Evolutionary conservation across 2,329 filamentous ascomycete species (phyloP).

Genomic region (Aspergillus sp.): DNA sequence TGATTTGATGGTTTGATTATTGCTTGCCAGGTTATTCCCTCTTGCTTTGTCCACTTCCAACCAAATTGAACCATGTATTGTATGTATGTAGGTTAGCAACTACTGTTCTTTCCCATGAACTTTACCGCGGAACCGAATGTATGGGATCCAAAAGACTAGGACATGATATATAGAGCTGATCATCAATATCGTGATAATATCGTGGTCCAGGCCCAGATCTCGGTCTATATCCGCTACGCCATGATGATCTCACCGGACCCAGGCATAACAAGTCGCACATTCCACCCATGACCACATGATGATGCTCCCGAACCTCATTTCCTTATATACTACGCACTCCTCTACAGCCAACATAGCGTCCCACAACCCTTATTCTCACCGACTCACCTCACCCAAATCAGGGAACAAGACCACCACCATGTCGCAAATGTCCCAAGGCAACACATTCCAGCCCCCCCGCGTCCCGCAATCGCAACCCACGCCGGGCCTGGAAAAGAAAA

Average conservation of each 20-base stretch:
- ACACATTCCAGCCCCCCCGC: constrained; percentile 1
- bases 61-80: background rate
- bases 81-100: no score
- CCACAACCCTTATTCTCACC: background rate
- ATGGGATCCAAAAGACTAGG: no score
- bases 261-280: background rate
- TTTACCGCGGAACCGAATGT: no score
- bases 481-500: constrained; percentile 16
- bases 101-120: no score
- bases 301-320: no score
- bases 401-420: background rate
- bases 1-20: constrained; percentile 7
- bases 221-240: background rate
- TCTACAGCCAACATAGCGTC: no score
- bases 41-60: no score
- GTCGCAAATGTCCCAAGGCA: constrained; percentile 6
- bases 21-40: no score
- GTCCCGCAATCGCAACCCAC: background rate
- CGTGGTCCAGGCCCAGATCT: no score
- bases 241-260: background rate
- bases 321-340: background rate
- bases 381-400: no score
- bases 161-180: no score
- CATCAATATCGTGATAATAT: no score
- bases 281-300: background rate